Conservation (phyloP, 2,329 filamentous ascomycete genomes). For the Aspergillus oerlinghausenensis region DNA sequence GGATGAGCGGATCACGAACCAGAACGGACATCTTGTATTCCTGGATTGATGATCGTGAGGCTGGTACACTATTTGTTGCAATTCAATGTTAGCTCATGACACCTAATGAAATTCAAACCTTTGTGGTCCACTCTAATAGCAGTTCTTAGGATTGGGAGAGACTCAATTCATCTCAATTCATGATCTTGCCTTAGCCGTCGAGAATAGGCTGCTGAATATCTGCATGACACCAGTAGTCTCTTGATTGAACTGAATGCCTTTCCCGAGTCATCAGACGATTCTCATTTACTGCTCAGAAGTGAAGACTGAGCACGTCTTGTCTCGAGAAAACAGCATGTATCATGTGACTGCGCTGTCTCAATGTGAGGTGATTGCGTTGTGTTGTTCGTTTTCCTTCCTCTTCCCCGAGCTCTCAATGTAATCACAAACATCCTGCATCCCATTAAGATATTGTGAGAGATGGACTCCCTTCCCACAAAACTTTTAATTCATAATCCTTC, state of each 20-base stretch:
- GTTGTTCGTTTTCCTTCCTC: no score
- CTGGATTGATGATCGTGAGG: slow-evolving; percentile 8
- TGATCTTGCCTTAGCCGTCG: no score
- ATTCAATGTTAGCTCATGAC: not conserved
- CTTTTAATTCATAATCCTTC: not conserved
- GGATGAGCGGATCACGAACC: slow-evolving; percentile 38
- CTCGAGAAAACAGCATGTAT: not conserved
- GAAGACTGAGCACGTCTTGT: not conserved
- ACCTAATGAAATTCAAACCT: not conserved
- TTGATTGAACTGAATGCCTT: no score
- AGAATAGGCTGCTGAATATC: no score
- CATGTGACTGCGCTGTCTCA: not conserved
- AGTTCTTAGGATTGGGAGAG: no score
- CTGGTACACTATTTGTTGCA: not conserved
- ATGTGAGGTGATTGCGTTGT: not conserved
- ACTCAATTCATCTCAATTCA: not conserved
- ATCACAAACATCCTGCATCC: not conserved
- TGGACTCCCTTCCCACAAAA: not conserved
- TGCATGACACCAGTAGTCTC: no score
- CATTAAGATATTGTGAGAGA: not conserved
- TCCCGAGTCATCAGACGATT: no score
- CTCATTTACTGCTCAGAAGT: not conserved
- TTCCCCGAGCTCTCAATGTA: not conserved
- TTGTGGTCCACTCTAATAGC: not conserved
- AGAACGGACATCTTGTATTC: slow-evolving; percentile 32